Evolutionary conservation across 192 early-diverging fungal species (phyloP).

Genomic region (Backusella tarrabulga): DNA sequence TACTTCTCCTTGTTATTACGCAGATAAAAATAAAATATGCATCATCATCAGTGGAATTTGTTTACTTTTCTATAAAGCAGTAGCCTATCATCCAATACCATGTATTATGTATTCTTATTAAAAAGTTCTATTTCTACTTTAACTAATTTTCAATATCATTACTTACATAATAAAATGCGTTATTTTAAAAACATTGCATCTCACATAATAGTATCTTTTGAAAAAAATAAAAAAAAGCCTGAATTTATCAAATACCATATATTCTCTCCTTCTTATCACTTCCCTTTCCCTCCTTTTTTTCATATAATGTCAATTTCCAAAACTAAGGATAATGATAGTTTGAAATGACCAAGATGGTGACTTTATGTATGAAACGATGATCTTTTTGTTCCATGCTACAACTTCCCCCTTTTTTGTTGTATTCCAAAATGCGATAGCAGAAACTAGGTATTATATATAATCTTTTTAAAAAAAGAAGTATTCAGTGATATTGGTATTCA

Average conservation of each 20-base stretch:
- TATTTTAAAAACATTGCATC: background rate
- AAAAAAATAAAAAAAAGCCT: background rate
- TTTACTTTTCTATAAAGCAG: background rate
- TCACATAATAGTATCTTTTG: too few relatives aligned
- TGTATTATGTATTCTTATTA: background rate
- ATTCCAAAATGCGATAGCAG: background rate
- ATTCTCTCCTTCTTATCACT: background rate
- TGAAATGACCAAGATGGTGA: background rate
- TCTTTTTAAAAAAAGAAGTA: background rate
- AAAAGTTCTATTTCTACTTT: background rate
- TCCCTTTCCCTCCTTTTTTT: background rate
- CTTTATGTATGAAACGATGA: background rate
- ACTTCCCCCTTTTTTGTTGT: background rate
- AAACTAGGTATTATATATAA: background rate
- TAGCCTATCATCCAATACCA: background rate
- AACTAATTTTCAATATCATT: background rate
- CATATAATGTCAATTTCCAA: background rate
- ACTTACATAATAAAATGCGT: background rate
- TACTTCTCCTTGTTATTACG: background rate
- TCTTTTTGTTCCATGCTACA: background rate
- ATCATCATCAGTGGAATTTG: background rate
- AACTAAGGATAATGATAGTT: background rate
- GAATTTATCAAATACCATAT: background rate
- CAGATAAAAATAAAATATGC: slow-evolving; percentile 1
- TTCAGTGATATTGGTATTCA: background rate